Evolutionary conservation across 257 asterid genomes (phyloP).

Genomic region (Lantana camara): DNA sequence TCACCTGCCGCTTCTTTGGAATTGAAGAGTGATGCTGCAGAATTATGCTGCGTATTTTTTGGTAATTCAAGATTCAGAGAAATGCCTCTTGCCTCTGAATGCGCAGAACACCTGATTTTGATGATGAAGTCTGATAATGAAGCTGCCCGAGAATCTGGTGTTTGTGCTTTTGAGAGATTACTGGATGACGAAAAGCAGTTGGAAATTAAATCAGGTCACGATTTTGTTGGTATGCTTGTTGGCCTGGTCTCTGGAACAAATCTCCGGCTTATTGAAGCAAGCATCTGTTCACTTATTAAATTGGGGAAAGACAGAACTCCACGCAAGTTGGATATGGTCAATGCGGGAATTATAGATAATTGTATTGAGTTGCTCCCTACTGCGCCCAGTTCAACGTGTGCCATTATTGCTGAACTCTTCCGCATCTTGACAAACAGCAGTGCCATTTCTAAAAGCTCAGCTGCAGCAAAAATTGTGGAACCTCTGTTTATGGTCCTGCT

Average conservation of each 20-base stretch:
- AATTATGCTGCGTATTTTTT: conserved; percentile 66
- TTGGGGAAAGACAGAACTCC: conserved; percentile 89
- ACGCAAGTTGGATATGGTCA: conserved; percentile 86
- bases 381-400: conserved; percentile 72
- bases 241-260: conserved; percentile 71
- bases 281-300: conserved; percentile 77
- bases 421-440: conserved; percentile 90
- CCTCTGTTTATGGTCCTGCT: conserved; percentile 76
- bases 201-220: conserved; percentile 61
- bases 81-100: conserved; percentile 55
- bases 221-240: conserved; percentile 68
- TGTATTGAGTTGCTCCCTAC: conserved; percentile 73
- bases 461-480: conserved; percentile 69
- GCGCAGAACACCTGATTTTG: conserved; percentile 62
- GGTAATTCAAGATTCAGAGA: conserved; percentile 56
- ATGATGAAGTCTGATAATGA: conserved; percentile 69
- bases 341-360: conserved; percentile 76
- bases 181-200: conserved; percentile 73
- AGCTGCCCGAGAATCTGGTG: conserved; percentile 67
- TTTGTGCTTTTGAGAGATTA: conserved; percentile 79
- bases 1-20: conserved; percentile 51
- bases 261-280: conserved; percentile 70
- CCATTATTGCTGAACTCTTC: conserved; percentile 79
- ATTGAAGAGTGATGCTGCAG: conserved; percentile 74
- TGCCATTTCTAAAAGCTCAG: conserved; percentile 66